Evolutionary conservation across 2,329 filamentous ascomycete species (phyloP).

Genomic region (Pseudogymnoascus sp.): DNA sequence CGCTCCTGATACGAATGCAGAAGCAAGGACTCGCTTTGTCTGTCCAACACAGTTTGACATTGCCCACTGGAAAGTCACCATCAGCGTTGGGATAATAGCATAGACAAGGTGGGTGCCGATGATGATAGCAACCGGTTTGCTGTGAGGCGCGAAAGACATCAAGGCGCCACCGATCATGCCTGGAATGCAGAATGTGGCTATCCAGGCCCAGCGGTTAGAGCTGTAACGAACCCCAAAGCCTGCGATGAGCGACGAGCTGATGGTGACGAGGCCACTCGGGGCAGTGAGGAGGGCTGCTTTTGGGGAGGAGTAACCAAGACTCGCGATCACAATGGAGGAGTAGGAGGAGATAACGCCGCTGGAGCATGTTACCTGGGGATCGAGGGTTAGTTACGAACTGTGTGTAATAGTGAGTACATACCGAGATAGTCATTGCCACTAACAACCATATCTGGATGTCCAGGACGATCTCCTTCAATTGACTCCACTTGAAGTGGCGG

Average conservation of each 20-base stretch:
- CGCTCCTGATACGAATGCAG: conserved; percentile 38
- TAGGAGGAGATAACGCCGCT: background rate
- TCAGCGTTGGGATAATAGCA: conserved; percentile 35
- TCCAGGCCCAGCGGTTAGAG: conserved; percentile 34
- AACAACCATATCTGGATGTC: conserved; percentile 17
- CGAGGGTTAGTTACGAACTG: conserved; percentile 18
- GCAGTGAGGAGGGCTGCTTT: conserved; percentile 38
- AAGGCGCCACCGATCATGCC: conserved; percentile 39
- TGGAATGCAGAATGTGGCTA: conserved; percentile 37
- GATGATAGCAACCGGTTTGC: conserved; percentile 35
- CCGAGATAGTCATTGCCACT: conserved; percentile 18
- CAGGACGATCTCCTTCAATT: conserved; percentile 42
- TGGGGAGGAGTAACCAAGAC: conserved; percentile 36
- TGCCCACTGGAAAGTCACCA: conserved; percentile 30
- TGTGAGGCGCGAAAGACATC: conserved; percentile 32
- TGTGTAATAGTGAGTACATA: background rate
- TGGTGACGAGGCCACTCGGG: conserved; percentile 35
- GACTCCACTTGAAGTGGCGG: conserved; percentile 43
- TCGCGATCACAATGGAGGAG: conserved; percentile 11
- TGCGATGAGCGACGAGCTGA: conserved; percentile 34
- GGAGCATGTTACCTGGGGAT: background rate
- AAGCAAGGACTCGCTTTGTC: conserved; percentile 43
- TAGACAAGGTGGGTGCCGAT: conserved; percentile 39
- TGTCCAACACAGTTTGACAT: conserved; percentile 31
- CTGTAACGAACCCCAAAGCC: conserved; percentile 33